Evolutionary conservation across 495 filamentous ascomycete genomes (phyloP), one percentile per base, ranked within the genome.

Genomic region (Tetracladium setigerum): DNA sequence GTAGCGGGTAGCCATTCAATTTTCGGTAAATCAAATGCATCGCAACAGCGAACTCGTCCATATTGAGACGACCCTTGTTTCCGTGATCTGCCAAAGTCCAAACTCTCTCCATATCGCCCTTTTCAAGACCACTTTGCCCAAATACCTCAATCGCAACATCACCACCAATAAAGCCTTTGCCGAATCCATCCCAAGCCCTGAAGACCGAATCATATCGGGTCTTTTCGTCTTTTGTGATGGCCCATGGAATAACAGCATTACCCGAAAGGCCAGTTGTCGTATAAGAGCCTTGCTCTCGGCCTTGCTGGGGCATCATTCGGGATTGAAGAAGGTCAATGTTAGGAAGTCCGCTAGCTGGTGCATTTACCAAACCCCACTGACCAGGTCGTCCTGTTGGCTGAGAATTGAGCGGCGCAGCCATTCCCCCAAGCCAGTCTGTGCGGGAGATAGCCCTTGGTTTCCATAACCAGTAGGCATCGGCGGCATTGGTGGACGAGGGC

Each of bases 11-110:
- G 22, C 89, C 89, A 53, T 97, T 97, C 19, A 97, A 74, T 61
- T 90, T 95, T 52, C 94, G 80, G 61, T 97, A 99, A 46, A 99
- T 97, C 63, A 99, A 68, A 75, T 99, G 94, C 92, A 99, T 99
- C 6, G 87, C 91, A 33, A 99, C 90, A 14, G 94, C 90, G 62
- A 99, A 99, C 59, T 99, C 94, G 63, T 99, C 94, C 67, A 97
- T 83, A 52, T 99, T 89, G 4, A 99, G 77, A 49, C 89, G 81
- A 11, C 94, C 94, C 58, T 86, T 89, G 65, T 99, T 95, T 44
- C 87, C 78, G 19, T 92, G 82, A 62, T 99, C 94, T 6, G 91
- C 87, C 19, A 99, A 69, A 19, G 92, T 97, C 94, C 94, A 99
- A 52, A 96, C 82, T 27, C 81, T 76, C 69, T 97, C 94, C 30